Base-by-base conservation (phyloP, 805 yeast genomes). In the Candida endomychidarum region DNA sequence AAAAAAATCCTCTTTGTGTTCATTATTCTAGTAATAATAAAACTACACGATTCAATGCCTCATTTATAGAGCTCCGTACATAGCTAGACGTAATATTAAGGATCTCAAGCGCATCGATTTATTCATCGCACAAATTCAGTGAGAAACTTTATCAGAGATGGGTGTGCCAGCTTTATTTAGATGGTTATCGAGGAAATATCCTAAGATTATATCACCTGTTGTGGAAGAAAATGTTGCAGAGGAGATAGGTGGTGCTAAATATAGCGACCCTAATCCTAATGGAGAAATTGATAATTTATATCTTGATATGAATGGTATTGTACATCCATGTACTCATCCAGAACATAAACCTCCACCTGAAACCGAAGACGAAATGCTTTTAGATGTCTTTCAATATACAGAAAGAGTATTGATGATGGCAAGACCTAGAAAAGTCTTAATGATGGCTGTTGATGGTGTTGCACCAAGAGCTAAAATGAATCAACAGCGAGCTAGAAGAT, bases 391-490 rank as follows among this genome's bases (percentile, higher is more conserved):
- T 66, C 81, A 80, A 51, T 93, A 93, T 58, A 93, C 99, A 0
- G 95, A 93, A 49, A 74, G 96, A 34, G 96, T 93, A 5, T 66
- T 93, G 33, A 79, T 80, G 65, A 86, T 93, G 89, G 98, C 97
- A 0, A 74, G 96, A 54, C 99, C 99, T 2, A 71, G 98, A 42
- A 90, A 93, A 58, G 80, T 93, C 25, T 72, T 93, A 41, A 79
- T 87, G 81, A 89, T 93, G 60, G 98, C 99, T 2, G 96, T 93
- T 23, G 99, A 93, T 68, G 99, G 99, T 41, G 99, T 93, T 23
- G 99, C 99, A 2, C 99, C 99, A 16, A 75, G 98, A 56, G 98
- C 97, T 19, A 90, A 90, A 61, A 90, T 90, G 96, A 90, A 91
- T 60, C 98, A 90, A 64, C 98, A 90, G 65, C 75, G 98, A 50